Evolutionary conservation across 352 stramenopile species (phyloP), one percentile per base, ranked within the genome.

Genomic region (Lagenidium sp.): DNA sequence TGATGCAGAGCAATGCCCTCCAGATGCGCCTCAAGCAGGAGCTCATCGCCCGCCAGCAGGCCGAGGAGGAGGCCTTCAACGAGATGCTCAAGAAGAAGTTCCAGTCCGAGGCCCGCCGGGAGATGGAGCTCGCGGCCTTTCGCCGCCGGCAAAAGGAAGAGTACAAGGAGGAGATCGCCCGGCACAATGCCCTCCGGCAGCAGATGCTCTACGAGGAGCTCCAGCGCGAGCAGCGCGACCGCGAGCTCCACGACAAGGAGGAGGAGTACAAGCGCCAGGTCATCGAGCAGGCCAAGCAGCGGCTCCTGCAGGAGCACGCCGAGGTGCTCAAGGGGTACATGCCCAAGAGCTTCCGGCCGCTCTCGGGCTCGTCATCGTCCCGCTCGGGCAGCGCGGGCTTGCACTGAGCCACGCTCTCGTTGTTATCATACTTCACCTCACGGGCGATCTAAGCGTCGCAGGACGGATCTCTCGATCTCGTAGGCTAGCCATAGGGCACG

Each of bases 261-360:
- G 75, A 95, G 16, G 73, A 85, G 39, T 95, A 87, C 69, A 66
- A 68, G 34, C 68, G 82, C 48, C 59, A 77, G 53, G 71, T 96
- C 32, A 70, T 97, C 31, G 73, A 84, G 50, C 75, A 95, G 41
- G 87, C 87, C 44, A 86, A 87, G 48, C 73, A 74, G 41, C 63
- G 82, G 35, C 60, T 97, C 13, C 54, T 96, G 36, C 61, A 81
- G 36, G 77, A 95, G 51, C 85, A 96, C 55, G 81, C 83, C 36
- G 60, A 80, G 18, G 66, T 91, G 28, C 65, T 96, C 18, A 53
- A 86, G 50, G 83, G 72, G 2, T 96, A 89, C 58, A 43, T 95
- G 45, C 77, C 81, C 8, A 47, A 50, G 24, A 25, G 20, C 16
- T 41, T 59, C 19, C 57, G 55, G 4, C 57, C 65, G 16, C 63